Evolutionary conservation across 345 rosid genomes (phyloP).

Genomic region (Gossypium longicalyx): DNA sequence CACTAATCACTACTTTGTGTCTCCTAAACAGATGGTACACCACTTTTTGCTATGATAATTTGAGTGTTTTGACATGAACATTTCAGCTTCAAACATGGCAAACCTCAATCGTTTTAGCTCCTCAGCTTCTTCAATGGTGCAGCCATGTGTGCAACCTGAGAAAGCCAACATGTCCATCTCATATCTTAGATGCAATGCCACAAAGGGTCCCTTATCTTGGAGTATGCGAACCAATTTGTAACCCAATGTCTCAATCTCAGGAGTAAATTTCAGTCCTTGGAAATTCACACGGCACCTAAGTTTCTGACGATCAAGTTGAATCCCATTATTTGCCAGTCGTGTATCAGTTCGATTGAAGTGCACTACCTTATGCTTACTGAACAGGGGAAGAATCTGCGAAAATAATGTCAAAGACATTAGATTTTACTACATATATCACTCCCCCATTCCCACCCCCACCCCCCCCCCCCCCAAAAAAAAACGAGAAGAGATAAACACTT

Average conservation of each 20-base stretch:
- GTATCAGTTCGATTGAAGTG: constrained; percentile 89
- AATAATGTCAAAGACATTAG: constrained; percentile 11
- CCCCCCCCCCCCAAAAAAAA: no score
- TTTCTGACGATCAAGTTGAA: constrained; percentile 61
- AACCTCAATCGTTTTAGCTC: constrained; percentile 88
- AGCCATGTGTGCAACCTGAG: constrained; percentile 95
- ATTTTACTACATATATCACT: neutral
- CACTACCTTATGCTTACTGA: constrained; percentile 61
- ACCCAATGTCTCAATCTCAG: constrained; percentile 82
- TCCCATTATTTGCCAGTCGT: constrained; percentile 85
- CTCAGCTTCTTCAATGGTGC: constrained; percentile 80
- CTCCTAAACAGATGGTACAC: neutral
- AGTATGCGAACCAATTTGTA: constrained; percentile 64
- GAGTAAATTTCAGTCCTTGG: constrained; percentile 84
- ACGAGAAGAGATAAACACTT: neutral
- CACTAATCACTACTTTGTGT: neutral
- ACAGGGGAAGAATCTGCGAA: constrained; percentile 78
- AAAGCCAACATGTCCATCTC: constrained; percentile 99
- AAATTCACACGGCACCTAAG: constrained; percentile 92
- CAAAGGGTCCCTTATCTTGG: constrained; percentile 70
- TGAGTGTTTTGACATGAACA: neutral
- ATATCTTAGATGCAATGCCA: constrained; percentile 92
- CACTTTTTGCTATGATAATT: neutral
- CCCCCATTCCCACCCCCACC: no score
- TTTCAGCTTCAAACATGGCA: constrained; percentile 21